A percentile compares a stretch with the other conserved stretches of the same genome.
phyloP scores from a whole-genome alignment of 768 basidiomycete species.

The Leucosporidium scottii region DNA sequence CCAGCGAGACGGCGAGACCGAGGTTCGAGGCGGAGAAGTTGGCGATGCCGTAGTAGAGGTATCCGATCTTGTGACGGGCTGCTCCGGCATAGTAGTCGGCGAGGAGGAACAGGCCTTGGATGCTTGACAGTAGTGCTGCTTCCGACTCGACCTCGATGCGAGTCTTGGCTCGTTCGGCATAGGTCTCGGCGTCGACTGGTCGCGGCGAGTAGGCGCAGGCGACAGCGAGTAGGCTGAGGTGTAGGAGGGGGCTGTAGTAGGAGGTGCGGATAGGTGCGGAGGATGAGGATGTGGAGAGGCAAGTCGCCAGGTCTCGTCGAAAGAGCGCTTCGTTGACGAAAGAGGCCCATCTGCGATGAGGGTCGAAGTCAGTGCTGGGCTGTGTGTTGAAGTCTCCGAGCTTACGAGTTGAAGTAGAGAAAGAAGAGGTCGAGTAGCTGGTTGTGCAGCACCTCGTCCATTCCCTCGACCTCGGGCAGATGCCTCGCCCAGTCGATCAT shows the following conservation, averaged over 20 bases:
- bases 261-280: slow-evolving; percentile 3
- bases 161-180: slow-evolving; percentile 6
- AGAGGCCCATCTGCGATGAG: slow-evolving; percentile 3
- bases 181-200: not conserved
- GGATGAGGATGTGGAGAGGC: not conserved
- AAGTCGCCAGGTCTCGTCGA: slow-evolving; percentile 6
- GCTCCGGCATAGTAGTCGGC: slow-evolving; percentile 23
- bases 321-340: slow-evolving; percentile 12
- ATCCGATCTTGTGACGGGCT: not conserved
- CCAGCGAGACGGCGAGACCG: too few relatives aligned
- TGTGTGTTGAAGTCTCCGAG: not conserved
- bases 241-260: slow-evolving; percentile 21
- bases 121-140: slow-evolving; percentile 16
- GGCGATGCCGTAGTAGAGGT: not conserved
- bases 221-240: slow-evolving; percentile 13
- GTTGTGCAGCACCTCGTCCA: slow-evolving; percentile 21
- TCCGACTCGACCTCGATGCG: slow-evolving; percentile 26
- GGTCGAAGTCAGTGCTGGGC: not conserved
- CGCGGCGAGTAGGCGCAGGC: slow-evolving; percentile 15
- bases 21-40: slow-evolving; percentile 11
- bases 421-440: slow-evolving; percentile 24
- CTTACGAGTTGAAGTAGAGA: slow-evolving; percentile 20
- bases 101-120: slow-evolving; percentile 26
- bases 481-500: slow-evolving; percentile 19
- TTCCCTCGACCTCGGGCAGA: slow-evolving; percentile 6